Evolutionary conservation across 345 rosid species (phyloP).

Genomic region (Conringia planisiliqua): DNA sequence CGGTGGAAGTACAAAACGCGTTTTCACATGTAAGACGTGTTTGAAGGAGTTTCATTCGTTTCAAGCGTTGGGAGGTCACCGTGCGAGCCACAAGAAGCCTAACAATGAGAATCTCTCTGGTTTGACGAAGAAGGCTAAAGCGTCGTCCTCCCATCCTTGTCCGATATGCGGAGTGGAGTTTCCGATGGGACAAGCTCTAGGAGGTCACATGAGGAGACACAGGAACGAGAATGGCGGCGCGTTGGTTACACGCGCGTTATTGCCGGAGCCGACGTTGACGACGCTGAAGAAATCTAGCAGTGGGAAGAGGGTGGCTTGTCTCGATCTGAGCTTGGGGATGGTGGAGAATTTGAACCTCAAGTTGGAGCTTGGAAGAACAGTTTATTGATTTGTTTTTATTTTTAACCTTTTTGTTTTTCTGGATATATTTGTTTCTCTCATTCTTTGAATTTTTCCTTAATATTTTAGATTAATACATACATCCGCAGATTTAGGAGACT

Average conservation of each 20-base stretch:
- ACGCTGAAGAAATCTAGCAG: conserved; percentile 54
- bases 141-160: conserved; percentile 67
- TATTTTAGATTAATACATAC: conserved; percentile 9
- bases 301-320: conserved; percentile 34
- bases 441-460: conserved; percentile 20
- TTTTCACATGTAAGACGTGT: conserved; percentile 82
- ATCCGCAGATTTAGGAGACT: conserved; percentile 20
- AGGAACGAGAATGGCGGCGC: conserved; percentile 32
- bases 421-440: conserved; percentile 12
- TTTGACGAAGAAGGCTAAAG: conserved; percentile 36
- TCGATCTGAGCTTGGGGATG: conserved; percentile 30
- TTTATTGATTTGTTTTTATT: conserved; percentile 14
- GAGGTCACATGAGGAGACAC: conserved; percentile 97
- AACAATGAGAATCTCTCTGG: conserved; percentile 24
- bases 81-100: conserved; percentile 86
- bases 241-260: conserved; percentile 39
- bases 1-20: conserved; percentile 32
- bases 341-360: conserved; percentile 29
- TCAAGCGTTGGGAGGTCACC: conserved; percentile 94
- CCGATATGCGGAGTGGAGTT: conserved; percentile 87
- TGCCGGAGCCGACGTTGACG: conserved; percentile 37
- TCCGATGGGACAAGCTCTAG: conserved; percentile 84
- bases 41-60: conserved; percentile 65
- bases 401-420: not conserved
- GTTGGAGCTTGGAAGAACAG: conserved; percentile 39